phyloP scores from a whole-genome alignment of 169 alveolate species.

The Plasmodium coatneyi region DNA sequence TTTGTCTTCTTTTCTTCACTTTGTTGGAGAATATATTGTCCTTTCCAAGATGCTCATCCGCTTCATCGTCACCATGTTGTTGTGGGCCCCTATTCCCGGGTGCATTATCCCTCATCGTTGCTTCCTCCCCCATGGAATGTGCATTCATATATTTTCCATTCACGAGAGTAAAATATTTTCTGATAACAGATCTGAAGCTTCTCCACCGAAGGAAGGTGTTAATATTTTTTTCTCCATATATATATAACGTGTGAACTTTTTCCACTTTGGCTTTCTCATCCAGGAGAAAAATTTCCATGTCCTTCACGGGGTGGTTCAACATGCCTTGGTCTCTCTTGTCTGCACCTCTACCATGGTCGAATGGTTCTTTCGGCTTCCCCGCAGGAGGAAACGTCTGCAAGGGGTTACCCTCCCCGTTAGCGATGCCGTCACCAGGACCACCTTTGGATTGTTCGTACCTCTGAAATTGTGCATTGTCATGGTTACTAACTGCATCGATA shows the following conservation, averaged over 20 bases:
- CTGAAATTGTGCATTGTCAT: not conserved
- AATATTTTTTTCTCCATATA: constrained; percentile 69
- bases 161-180: constrained; percentile 38
- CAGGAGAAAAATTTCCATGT: not conserved
- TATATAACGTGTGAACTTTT: constrained; percentile 37
- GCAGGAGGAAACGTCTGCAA: not conserved
- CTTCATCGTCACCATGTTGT: not conserved
- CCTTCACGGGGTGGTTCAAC: constrained; percentile 11
- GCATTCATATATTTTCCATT: not conserved
- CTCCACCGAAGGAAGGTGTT: constrained; percentile 63
- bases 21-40: not conserved
- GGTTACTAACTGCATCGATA: not conserved
- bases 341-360: not conserved
- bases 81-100: not conserved
- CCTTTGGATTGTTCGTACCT: not conserved
- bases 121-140: not conserved
- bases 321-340: constrained; percentile 1
- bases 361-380: not conserved
- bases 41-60: not conserved
- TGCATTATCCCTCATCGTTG: not conserved
- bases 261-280: constrained; percentile 33
- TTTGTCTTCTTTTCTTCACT: constrained; percentile 34
- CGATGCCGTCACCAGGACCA: not conserved
- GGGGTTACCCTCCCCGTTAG: not conserved
- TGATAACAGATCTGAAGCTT: constrained; percentile 24